Evolutionary conservation across 768 basidiomycete genomes (phyloP), one percentile per base, ranked within the genome.

Genomic region (Mycena belliarum): DNA sequence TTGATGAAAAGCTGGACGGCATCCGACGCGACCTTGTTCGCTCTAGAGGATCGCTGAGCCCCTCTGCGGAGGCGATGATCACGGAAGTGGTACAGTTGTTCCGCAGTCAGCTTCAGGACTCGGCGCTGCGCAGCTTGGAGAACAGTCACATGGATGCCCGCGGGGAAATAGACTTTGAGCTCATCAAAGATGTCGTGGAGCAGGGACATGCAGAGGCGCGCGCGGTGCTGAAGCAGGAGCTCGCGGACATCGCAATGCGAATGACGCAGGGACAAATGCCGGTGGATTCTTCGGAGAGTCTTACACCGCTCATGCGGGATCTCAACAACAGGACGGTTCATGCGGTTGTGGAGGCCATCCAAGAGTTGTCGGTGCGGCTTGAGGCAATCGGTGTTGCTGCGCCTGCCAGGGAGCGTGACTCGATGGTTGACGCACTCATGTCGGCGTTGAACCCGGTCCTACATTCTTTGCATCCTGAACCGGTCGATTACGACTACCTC

Each of bases 91-190:
- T 90, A 38, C 74, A 83, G 9, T 71, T 89, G 57, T 87, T 91
- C 76, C 81, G 87, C 10, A 73, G 82, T 20, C 88, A 90, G 63
- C 72, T 90, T 11, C 83, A 83, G 53, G 85, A 86, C 38, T 83
- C 84, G 9, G 83, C 86, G 0, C 14, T 76, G 8, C 79, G 80
- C 43, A 78, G 80, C 20, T 61, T 79, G 47, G 86, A 89, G 21
- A 85, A 87, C 53, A 82, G 80, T 58, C 84, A 82, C 64, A 75
- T 83, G 73, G 88, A 91, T 64, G 89, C 87, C 23, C 82, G 84
- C 28, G 89, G 87, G 20, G 90, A 93, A 61, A 72, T 91, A 24
- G 91, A 93, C 71, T 84, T 91, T 68, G 87, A 91, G 66, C 74
- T 90, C 59, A 79, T 93, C 66, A 87, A 81, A 65, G 84, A 84